These are phyloP conservation scores for Calonectria leucothoes DNA, from an alignment of 2,329 filamentous ascomycete genomes.

Conservation along the genomic window DNA sequence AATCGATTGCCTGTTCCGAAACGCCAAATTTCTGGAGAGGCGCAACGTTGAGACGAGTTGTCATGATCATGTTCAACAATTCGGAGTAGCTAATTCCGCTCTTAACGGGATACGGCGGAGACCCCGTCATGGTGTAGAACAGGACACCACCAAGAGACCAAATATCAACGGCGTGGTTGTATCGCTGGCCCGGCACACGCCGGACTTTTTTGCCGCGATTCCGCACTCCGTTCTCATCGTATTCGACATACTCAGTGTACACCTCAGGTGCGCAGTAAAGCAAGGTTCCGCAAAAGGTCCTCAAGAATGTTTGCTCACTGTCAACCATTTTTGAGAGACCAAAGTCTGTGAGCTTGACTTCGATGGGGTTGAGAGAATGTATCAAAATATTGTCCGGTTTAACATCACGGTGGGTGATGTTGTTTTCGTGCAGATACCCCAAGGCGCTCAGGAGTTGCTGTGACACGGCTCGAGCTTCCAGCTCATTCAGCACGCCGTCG, in stretches of 20 bases:
- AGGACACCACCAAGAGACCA: constrained; percentile 96
- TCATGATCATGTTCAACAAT: constrained; percentile 90
- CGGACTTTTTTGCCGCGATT: constrained; percentile 72
- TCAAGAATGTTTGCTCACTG: constrained; percentile 89
- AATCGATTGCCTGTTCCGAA: constrained; percentile 76
- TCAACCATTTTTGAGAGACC: constrained; percentile 95
- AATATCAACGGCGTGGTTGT: constrained; percentile 92
- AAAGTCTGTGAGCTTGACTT: constrained; percentile 95
- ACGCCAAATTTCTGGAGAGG: constrained; percentile 70
- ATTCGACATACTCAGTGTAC: constrained; percentile 79
- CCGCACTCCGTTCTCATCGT: constrained; percentile 76
- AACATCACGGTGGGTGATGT: constrained; percentile 97
- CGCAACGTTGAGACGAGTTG: constrained; percentile 72
- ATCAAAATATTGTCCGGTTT: constrained; percentile 99
- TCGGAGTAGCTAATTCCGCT: constrained; percentile 81
- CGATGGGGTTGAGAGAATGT: constrained; percentile 75
- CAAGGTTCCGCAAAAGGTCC: constrained; percentile 96
- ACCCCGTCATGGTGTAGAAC: constrained; percentile 84
- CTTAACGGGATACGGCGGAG: constrained; percentile 84
- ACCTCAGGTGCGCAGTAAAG: constrained; percentile 98
- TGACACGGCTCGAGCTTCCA: constrained; percentile 77
- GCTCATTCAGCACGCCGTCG: constrained; percentile 73
- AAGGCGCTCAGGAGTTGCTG: constrained; percentile 83
- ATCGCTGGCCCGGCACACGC: constrained; percentile 71
- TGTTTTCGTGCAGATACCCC: constrained; percentile 85